Evolutionary conservation across 352 stramenopile species (phyloP), one percentile per base, ranked within the genome.

Genomic region (Phytophthora tentaculata): DNA sequence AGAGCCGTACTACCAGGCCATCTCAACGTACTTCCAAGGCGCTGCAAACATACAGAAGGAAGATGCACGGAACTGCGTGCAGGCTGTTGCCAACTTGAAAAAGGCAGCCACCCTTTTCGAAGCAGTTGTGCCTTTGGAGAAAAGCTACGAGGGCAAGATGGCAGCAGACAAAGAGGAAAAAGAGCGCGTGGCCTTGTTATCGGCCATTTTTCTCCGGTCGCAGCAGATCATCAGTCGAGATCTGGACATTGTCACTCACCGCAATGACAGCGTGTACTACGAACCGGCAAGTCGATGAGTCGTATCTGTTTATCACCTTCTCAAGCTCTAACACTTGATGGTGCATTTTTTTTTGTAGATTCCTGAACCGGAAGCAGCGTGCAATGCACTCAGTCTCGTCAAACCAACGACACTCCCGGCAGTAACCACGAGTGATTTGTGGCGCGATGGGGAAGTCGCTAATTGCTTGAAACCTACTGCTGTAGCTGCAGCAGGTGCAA

Each of bases 251-350:
- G 77, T 86, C 47, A 84, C 84, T 0, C 76, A 84, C 39, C 80
- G 84, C 49, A 92, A 92, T 59, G 79, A 90, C 51, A 85, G 71
- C 54, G 81, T 90, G 9, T 92, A 90, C 55, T 90, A 89, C 57
- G 79, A 90, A 61, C 74, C 74, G 67, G 83, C 89, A 39, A 39
- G 32, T 39, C 10, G 32, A 39, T 39, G 32, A 14, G 32, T 16
- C 28, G 28, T 39, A 39, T 39, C 14, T 39, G 32, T 39, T 14
- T 9, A 39, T 2, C 6, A 39, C 10, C 6, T 39, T 14, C 14
- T 9, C 32, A 39, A 14, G 32, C 10, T 39, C 10, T 14, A 16
- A 16, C 7, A 16, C 10, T 39, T 10, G 28, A 14, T 14, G 32
- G 32, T 9, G 6, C 32, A 39, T 39, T 39, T 41, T 14, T 22